Evolutionary conservation across 2,329 filamentous ascomycete species (phyloP).

Genomic region (Penicillium hesseltinei): DNA sequence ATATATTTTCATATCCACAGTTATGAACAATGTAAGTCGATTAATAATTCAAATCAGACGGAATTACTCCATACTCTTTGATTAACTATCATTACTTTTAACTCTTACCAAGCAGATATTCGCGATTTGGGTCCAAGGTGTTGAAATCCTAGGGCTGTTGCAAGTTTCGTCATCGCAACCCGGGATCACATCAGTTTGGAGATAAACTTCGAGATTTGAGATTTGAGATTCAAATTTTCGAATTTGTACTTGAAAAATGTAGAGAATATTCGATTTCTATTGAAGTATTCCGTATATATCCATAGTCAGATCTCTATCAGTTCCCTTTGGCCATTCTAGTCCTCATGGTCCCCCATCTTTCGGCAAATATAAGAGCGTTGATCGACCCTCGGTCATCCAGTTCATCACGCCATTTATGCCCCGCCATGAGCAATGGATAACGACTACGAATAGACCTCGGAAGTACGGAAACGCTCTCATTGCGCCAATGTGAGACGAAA

Average conservation of each 20-base stretch:
- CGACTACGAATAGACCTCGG: constrained; percentile 4
- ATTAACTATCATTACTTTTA: background rate
- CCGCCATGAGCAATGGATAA: constrained; percentile 33
- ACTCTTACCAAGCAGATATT: background rate
- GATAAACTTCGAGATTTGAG: background rate
- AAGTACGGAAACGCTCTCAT: constrained; percentile 9
- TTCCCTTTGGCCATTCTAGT: background rate
- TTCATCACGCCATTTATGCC: constrained; percentile 34
- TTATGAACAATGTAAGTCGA: background rate
- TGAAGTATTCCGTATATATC: background rate
- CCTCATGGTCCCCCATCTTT: background rate
- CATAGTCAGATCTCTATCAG: background rate
- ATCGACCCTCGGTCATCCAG: constrained; percentile 7
- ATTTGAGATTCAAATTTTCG: background rate
- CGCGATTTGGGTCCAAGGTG: background rate
- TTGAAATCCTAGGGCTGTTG: constrained; percentile 4
- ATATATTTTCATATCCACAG: no score
- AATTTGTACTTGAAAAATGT: background rate
- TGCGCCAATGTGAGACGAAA: constrained; percentile 10
- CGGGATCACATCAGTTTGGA: constrained; percentile 24
- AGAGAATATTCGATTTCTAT: background rate
- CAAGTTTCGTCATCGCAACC: constrained; percentile 22
- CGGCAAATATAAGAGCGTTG: background rate
- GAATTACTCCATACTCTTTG: background rate
- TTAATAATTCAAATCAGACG: background rate